Base-by-base conservation (phyloP, 495 filamentous ascomycete species). In the Articulospora tetracladia region DNA sequence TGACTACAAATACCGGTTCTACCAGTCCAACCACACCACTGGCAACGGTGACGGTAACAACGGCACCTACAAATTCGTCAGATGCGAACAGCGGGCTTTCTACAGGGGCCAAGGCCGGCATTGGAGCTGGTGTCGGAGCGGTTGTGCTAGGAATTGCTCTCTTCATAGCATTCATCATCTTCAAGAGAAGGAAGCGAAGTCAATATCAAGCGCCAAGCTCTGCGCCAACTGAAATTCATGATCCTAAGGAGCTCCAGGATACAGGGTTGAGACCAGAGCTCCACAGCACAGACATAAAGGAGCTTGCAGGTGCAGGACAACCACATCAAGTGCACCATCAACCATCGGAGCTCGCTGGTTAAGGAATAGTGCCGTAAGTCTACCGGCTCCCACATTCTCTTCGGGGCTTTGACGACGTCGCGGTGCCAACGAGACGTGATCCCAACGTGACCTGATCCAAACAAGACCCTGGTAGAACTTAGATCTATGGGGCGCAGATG, bases 41-140 rank as follows among this genome's bases (percentile, higher is more conserved):
- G 26, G 25, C 32, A 11, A 57, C 34, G 12, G 34, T 25, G 30
- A 50, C n/a, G n/a, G n/a, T n/a, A n/a, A n/a, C n/a, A n/a, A n/a
- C n/a, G n/a, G n/a, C n/a, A 46, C 30, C 49, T 7, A 30, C 6
- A 13, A 0, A 11, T 13, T 8, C 49, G 8, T 23, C 57, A 19
- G 30, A 22, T 27, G 3, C 6, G 2, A 12, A 10, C n/a, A 17
- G 22, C 30, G 57, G 57, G 10, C 20, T 60, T 3, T 53, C 48
- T 17, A 53, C 57, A 1, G 57, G 57, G 0, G 57, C 57, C 2
- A 53, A 60, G 30, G 57, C 57, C 19, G 57, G 48, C 1, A 60
- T 60, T 44, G 57, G 57, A 26, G 57, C 48, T 1, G 49, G 57
- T 26, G 30, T 46, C 30, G 57, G 47, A 27, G 30, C 41, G 1